Evolutionary conservation across 352 stramenopile species (phyloP), one percentile per base, ranked within the genome.

Genomic region (Phytophthora megakarya): DNA sequence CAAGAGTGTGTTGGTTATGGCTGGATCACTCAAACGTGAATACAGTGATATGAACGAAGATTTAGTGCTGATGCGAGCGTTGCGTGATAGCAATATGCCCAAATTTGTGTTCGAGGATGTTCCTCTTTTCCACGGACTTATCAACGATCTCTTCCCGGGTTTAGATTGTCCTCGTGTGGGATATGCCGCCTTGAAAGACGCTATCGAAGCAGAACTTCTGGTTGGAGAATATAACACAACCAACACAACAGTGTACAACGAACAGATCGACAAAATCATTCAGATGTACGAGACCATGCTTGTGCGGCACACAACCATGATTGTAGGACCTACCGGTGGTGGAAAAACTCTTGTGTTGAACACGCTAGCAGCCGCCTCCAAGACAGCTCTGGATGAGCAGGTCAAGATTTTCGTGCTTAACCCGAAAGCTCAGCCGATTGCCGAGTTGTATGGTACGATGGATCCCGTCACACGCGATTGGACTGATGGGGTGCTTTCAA

Each of bases 261-360:
- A 97, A 12, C 90, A 97, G 64, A 91, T 98, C n/a, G 95, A 98
- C 68, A 98, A 98, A 71, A 94, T 97, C 49, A 97, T 98, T 30
- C 95, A 98, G 51, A 97, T 98, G 90, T 98, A 98, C 70, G 94
- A 98, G 74, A 98, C 92, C 0, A 97, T 98, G 90, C 78, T 98
- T 4, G 93, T 98, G 28, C 86, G 96, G 2, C 95, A 98, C 76
- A 98, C 93, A 8, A 98, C 90, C 0, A 98, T 98, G 95, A 98
- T 98, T 42, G 95, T 98, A 1, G 96, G 96, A 0, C 93, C 93
- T 2, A 98, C 95, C 0, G 92, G 90, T 3, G 96, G 94, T 28
- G 94, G 95, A 26, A 98, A 98, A 65, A 95, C 90, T 15, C 75
- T 98, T 2, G 89, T 98, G 5, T 50, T 98, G 12, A 90, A 98